These are phyloP conservation scores for Helianthus tuberosus DNA, from an alignment of 129 eudicot genomes.

Conservation along the genomic window DNA sequence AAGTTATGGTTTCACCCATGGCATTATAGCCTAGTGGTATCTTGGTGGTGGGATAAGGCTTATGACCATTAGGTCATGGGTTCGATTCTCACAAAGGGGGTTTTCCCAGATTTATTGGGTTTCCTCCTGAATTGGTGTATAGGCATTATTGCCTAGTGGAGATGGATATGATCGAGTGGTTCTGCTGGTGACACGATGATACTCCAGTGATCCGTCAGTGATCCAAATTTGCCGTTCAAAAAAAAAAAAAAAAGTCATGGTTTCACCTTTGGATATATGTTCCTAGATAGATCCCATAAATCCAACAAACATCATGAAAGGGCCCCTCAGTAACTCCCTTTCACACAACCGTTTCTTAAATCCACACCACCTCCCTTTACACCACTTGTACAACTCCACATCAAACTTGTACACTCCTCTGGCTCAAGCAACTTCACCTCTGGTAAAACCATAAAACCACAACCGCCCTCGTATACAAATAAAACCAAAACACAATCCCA, in stretches of 20 bases:
- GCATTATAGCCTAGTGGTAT: no score
- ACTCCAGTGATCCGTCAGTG: no score
- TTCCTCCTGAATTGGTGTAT: no score
- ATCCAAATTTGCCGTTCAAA: no score
- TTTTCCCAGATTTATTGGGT: no score
- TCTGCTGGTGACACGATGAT: no score
- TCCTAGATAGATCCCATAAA: slow-evolving; percentile 29
- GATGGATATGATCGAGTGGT: no score
- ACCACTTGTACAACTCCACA: background rate
- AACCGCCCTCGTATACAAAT: slow-evolving; percentile 12
- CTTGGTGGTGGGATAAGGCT: no score
- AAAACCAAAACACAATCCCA: slow-evolving; percentile 1
- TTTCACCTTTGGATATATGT: slow-evolving; percentile 17
- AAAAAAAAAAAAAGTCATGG: background rate
- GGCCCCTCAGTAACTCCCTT: background rate
- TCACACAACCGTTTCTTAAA: background rate
- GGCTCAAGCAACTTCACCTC: background rate
- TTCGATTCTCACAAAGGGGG: no score
- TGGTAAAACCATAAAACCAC: slow-evolving; percentile 1
- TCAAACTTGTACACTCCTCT: background rate
- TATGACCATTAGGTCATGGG: no score
- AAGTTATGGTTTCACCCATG: slow-evolving; percentile 2
- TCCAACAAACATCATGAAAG: slow-evolving; percentile 29
- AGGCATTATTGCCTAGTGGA: no score
- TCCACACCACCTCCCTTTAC: background rate